These are phyloP conservation scores for Macrolepiota dolichaula DNA, from an alignment of 768 basidiomycete genomes.

Conservation along the genomic window DNA sequence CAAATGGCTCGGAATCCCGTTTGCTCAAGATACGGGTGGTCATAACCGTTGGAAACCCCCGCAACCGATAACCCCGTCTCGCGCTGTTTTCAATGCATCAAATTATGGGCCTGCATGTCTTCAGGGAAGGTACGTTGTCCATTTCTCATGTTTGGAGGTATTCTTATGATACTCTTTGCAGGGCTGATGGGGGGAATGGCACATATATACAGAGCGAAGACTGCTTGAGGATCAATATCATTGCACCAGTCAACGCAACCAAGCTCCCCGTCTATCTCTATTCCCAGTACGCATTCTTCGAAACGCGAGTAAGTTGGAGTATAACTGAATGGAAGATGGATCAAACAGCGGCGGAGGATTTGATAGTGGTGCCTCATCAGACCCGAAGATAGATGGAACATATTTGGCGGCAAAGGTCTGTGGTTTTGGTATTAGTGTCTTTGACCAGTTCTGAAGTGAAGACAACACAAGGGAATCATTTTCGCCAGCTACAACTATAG, in stretches of 20 bases:
- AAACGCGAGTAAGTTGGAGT: neutral
- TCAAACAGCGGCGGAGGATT: constrained; percentile 29
- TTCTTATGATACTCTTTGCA: constrained; percentile 4
- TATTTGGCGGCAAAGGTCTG: constrained; percentile 26
- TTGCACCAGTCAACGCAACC: constrained; percentile 32
- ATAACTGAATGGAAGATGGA: neutral
- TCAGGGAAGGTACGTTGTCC: constrained; percentile 24
- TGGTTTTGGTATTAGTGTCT: neutral
- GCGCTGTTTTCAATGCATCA: constrained; percentile 23
- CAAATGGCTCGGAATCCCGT: constrained; percentile 30
- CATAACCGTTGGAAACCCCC: constrained; percentile 29
- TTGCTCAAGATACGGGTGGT: constrained; percentile 26
- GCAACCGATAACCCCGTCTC: constrained; percentile 15
- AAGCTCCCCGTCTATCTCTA: constrained; percentile 27
- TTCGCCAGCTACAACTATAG: constrained; percentile 33
- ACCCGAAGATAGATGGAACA: constrained; percentile 31
- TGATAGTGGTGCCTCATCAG: constrained; percentile 32
- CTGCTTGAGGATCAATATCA: constrained; percentile 39
- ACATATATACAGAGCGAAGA: constrained; percentile 35
- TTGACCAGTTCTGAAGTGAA: neutral
- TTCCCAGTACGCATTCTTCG: constrained; percentile 19
- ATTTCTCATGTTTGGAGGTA: neutral
- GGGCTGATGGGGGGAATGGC: constrained; percentile 29
- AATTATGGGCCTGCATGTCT: constrained; percentile 29
- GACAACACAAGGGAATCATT: constrained; percentile 23